These are phyloP conservation scores for Xylaria flabelliformis DNA, from an alignment of 495 filamentous ascomycete genomes.

Conservation along the genomic window DNA sequence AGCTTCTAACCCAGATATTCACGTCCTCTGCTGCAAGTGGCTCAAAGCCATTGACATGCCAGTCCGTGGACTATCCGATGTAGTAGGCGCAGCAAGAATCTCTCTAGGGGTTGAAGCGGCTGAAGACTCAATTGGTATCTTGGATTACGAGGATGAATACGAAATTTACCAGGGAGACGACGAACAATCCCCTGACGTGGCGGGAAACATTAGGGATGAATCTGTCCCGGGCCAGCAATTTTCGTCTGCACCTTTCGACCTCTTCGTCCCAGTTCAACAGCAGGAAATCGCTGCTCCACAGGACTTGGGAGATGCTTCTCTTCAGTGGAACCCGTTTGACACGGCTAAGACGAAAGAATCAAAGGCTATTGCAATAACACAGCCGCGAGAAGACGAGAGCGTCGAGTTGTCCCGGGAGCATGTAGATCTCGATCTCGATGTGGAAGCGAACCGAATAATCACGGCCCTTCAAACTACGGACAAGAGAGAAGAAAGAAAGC, in stretches of 20 bases:
- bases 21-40: constrained; percentile 27
- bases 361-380: not conserved
- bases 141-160: constrained; percentile 7
- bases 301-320: not conserved
- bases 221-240: not conserved
- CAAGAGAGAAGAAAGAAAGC: not conserved
- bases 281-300: not conserved
- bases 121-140: not conserved
- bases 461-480: not conserved
- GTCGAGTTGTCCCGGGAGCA: not conserved
- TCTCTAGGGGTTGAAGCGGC: not conserved
- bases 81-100: not conserved
- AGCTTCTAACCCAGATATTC: constrained; percentile 19
- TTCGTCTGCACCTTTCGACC: not conserved
- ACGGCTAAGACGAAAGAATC: not conserved
- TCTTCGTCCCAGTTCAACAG: not conserved
- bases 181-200: not conserved
- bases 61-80: not conserved
- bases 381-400: not conserved
- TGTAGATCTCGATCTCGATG: not conserved
- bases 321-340: not conserved
- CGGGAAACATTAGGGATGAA: not conserved
- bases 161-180: constrained; percentile 17
- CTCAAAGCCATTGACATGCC: constrained; percentile 30
- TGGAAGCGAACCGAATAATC: not conserved